Conservation (phyloP, 1,139 yeast species). For the Nakaseomyces bracarensis region DNA sequence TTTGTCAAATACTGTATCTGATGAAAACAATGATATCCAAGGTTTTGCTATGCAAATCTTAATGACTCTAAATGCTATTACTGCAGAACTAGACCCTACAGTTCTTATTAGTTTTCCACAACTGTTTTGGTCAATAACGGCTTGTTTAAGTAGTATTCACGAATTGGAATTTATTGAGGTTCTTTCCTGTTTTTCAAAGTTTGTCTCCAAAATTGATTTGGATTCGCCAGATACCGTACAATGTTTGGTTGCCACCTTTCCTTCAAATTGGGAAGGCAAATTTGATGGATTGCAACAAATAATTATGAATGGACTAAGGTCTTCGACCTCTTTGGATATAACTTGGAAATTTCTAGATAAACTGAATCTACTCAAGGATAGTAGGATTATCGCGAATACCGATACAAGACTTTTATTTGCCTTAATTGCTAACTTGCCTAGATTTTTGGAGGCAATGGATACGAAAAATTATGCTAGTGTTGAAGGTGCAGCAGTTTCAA, state of each 20-base stretch:
- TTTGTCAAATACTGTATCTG: constrained; percentile 86
- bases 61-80: constrained; percentile 88
- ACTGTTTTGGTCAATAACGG: constrained; percentile 91
- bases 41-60: constrained; percentile 96
- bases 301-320: constrained; percentile 73
- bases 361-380: constrained; percentile 56
- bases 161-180: constrained; percentile 91
- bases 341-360: constrained; percentile 67
- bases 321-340: constrained; percentile 72
- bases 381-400: constrained; percentile 70
- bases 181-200: constrained; percentile 69
- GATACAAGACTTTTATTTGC: constrained; percentile 64
- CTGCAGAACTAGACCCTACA: constrained; percentile 73
- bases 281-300: constrained; percentile 82
- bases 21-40: constrained; percentile 80
- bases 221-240: constrained; percentile 81
- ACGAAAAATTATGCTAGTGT: constrained; percentile 46
- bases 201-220: constrained; percentile 77
- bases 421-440: constrained; percentile 69
- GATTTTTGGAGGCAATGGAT: constrained; percentile 74
- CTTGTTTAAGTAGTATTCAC: constrained; percentile 80
- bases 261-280: constrained; percentile 92
- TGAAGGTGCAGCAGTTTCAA: constrained; percentile 47
- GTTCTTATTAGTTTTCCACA: constrained; percentile 85
- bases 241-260: constrained; percentile 77